Evolutionary conservation across 768 basidiomycete genomes (phyloP).

Genomic region (Gyrodon lividus): DNA sequence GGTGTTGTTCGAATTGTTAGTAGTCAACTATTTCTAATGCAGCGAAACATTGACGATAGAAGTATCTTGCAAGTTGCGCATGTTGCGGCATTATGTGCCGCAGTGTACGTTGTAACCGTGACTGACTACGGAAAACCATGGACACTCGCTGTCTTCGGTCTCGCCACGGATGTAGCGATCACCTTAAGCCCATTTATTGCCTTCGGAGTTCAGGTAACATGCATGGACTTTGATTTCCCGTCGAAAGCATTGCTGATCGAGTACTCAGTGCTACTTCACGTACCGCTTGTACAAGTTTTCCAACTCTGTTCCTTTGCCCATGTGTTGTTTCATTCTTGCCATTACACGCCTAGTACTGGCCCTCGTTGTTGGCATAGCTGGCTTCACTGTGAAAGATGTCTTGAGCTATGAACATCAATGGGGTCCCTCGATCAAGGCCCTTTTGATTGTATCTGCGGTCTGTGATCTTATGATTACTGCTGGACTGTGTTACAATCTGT

Average conservation of each 20-base stretch:
- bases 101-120: not conserved
- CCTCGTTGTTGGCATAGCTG: not conserved
- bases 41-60: not conserved
- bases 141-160: not conserved
- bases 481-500: not conserved
- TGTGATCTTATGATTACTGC: not conserved
- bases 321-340: not conserved
- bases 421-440: not conserved
- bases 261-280: not conserved
- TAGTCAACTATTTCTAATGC: too few relatives aligned
- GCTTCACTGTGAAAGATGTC: not conserved
- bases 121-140: not conserved
- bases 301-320: not conserved
- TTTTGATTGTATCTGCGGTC: not conserved
- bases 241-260: not conserved
- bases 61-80: not conserved
- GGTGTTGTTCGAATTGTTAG: too few relatives aligned
- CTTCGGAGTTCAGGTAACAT: not conserved
- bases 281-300: constrained; percentile 2
- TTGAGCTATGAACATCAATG: not conserved
- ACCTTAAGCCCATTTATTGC: too few relatives aligned
- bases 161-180: too few relatives aligned
- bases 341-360: not conserved
- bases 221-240: not conserved
- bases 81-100: not conserved